phyloP scores from a whole-genome alignment of 768 basidiomycete genomes.

The Lentinula guzmanii region DNA sequence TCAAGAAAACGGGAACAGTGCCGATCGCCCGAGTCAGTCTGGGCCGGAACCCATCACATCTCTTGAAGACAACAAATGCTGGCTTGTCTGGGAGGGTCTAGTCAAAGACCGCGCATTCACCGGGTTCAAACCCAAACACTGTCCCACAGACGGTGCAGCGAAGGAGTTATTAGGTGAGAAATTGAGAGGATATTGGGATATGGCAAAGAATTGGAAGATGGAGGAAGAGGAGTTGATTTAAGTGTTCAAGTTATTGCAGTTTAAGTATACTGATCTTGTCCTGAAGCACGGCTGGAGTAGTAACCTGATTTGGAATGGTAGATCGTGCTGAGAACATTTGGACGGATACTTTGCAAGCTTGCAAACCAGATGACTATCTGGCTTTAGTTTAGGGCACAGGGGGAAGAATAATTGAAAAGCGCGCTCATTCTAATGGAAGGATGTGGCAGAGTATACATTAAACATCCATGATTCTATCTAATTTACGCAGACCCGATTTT shows the following conservation, averaged over 20 bases:
- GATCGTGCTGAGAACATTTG: too few species aligned
- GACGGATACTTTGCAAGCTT: too few species aligned
- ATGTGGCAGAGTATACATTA: too few species aligned
- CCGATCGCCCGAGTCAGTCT: conserved; percentile 13
- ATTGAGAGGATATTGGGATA: conserved; percentile 90
- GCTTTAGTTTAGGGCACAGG: too few species aligned
- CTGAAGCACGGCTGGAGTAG: too few species aligned
- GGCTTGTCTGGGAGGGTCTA: conserved; percentile 89
- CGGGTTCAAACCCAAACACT: conserved; percentile 74
- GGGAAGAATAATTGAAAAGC: too few species aligned
- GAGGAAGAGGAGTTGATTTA: conserved; percentile 74
- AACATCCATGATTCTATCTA: too few species aligned
- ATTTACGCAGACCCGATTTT: too few species aligned
- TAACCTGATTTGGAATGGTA: too few species aligned
- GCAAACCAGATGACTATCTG: too few species aligned
- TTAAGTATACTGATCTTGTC: neutral
- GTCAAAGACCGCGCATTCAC: conserved; percentile 78
- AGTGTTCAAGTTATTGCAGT: conserved; percentile 3
- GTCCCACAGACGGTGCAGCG: conserved; percentile 79
- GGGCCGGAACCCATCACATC: conserved; percentile 25
- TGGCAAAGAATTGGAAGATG: conserved; percentile 84
- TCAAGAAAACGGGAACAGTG: neutral
- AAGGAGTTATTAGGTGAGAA: conserved; percentile 83
- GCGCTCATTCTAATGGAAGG: too few species aligned
- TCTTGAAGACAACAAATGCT: conserved; percentile 86